Percentiles rank a stretch among this genome's conserved stretches.
These are phyloP conservation scores for Klebsormidium nitens DNA, from an alignment of 139 green algal species.

Conservation along the genomic window DNA sequence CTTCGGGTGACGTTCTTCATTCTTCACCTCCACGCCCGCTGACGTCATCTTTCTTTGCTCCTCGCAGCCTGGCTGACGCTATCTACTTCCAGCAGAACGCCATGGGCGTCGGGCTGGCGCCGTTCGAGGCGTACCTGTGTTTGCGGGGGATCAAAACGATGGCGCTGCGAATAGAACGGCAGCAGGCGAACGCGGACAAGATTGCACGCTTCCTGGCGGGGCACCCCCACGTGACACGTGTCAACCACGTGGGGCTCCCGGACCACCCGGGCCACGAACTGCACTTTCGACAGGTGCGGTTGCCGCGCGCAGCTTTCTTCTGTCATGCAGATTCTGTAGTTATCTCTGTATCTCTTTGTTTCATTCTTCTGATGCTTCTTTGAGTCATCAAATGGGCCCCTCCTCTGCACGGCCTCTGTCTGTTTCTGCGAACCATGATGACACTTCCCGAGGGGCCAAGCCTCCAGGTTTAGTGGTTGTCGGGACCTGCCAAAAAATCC, in stretches of 20 bases:
- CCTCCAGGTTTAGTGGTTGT: no score
- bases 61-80: slow-evolving; percentile 55
- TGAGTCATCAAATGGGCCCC: no score
- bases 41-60: background rate
- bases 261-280: slow-evolving; percentile 37
- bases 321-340: no score
- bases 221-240: slow-evolving; percentile 72
- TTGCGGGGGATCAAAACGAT: slow-evolving; percentile 96
- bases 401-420: no score
- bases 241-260: slow-evolving; percentile 83
- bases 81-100: slow-evolving; percentile 92
- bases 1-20: no score
- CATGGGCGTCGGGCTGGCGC: slow-evolving; percentile 74
- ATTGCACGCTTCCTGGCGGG: slow-evolving; percentile 73
- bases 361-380: no score
- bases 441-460: no score
- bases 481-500: no score
- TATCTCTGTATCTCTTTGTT: no score
- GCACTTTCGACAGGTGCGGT: slow-evolving; percentile 42
- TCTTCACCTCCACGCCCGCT: background rate
- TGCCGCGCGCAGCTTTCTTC: no score
- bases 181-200: slow-evolving; percentile 66
- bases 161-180: slow-evolving; percentile 84
- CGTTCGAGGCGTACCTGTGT: slow-evolving; percentile 95
- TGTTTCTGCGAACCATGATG: no score